Conservation (phyloP, 371 early-diverging fungal genomes). For the Syncephalastrum racemosum region DNA sequence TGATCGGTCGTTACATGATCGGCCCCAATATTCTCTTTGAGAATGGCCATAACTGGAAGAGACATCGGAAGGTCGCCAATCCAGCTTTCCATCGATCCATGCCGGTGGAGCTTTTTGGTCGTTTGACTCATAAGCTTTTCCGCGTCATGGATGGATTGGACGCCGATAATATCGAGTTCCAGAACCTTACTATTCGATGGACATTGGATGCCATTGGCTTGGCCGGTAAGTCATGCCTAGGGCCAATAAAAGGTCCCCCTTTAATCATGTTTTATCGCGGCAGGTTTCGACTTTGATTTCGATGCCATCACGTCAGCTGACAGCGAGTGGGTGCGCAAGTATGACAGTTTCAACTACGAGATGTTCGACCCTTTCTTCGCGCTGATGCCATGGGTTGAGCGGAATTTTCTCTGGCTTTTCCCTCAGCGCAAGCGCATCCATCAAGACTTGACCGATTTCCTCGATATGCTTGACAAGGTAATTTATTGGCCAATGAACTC, state of each 20-base stretch:
- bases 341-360: constrained; percentile 8
- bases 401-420: constrained; percentile 19
- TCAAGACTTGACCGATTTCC: constrained; percentile 8
- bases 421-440: constrained; percentile 17
- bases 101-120: constrained; percentile 35
- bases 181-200: constrained; percentile 11
- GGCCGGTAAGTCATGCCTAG: constrained; percentile 31
- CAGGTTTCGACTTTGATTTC: constrained; percentile 32
- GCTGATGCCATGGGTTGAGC: constrained; percentile 22
- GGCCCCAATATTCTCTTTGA: constrained; percentile 20
- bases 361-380: constrained; percentile 18
- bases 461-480: constrained; percentile 6
- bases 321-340: constrained; percentile 19
- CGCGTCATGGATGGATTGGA: constrained; percentile 15
- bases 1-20: constrained; percentile 19
- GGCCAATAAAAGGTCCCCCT: not conserved
- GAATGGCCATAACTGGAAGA: constrained; percentile 27
- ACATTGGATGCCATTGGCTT: constrained; percentile 40
- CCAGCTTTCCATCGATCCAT: constrained; percentile 44
- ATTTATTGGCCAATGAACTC: not conserved
- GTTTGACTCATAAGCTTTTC: constrained; percentile 20
- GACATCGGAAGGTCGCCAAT: constrained; percentile 33
- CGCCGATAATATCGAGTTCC: not conserved
- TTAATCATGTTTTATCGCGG: not conserved
- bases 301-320: constrained; percentile 4